These are phyloP conservation scores for Erysimum cheiranthoides DNA, from an alignment of 345 rosid species.

Conservation along the genomic window DNA sequence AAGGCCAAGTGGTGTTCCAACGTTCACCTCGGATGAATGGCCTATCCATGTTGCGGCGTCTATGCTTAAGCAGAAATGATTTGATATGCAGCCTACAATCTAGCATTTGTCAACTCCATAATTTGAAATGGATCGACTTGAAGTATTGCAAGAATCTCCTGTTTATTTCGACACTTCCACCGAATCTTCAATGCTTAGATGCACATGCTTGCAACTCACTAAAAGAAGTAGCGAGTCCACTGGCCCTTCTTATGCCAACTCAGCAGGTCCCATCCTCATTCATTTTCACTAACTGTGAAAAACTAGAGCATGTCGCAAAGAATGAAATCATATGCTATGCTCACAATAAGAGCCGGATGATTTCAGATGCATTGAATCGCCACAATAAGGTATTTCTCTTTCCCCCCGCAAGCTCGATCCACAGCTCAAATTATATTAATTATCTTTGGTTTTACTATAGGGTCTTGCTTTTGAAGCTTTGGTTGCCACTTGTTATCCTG, in stretches of 20 bases:
- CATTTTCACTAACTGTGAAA: no score
- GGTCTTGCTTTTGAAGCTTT: no score
- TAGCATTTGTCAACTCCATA: conserved; percentile 5
- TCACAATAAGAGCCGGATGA: neutral
- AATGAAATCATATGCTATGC: no score
- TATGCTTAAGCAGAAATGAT: conserved; percentile 14
- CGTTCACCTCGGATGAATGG: neutral
- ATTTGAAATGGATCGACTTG: conserved; percentile 20
- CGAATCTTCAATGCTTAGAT: neutral
- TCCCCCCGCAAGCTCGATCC: neutral
- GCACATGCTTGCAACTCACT: neutral
- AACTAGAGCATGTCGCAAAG: no score
- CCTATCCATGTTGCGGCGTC: neutral
- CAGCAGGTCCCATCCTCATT: neutral
- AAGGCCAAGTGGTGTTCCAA: neutral
- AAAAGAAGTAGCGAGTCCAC: neutral
- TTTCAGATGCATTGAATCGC: neutral
- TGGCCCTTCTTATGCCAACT: neutral
- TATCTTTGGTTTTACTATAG: no score
- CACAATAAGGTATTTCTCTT: neutral
- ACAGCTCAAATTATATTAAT: no score
- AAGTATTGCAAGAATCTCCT: conserved; percentile 13
- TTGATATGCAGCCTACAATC: neutral
- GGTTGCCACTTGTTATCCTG: no score
- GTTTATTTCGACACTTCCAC: neutral